Conservation (phyloP, 2,329 filamentous ascomycete species). For the Apiospora phragmitis region DNA sequence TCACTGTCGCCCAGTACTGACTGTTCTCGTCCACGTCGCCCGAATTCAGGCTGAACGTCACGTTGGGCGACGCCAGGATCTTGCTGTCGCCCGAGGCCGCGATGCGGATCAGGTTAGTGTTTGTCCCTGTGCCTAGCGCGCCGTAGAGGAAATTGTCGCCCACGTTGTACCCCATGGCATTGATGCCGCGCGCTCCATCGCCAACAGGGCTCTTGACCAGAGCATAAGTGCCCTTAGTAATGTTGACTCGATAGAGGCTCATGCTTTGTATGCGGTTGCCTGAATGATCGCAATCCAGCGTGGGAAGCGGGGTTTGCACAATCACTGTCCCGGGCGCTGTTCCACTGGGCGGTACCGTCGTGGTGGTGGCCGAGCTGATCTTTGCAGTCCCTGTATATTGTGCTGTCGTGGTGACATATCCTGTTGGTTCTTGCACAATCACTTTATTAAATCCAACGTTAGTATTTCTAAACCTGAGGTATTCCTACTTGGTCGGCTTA, state of each 20-base stretch:
- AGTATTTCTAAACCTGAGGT: background rate
- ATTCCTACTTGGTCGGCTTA: background rate
- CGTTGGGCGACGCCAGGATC: slow-evolving; percentile 14
- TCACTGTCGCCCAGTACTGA: slow-evolving; percentile 20
- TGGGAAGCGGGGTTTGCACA: slow-evolving; percentile 11
- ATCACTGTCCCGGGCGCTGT: background rate
- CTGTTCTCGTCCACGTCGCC: slow-evolving; percentile 25
- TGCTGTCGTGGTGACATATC: background rate
- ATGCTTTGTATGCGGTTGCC: slow-evolving; percentile 21
- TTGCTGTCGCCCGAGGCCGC: slow-evolving; percentile 17
- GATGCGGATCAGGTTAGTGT: slow-evolving; percentile 23
- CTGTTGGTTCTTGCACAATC: background rate
- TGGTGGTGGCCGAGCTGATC: background rate
- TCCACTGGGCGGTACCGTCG: background rate
- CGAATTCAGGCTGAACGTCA: slow-evolving; percentile 7
- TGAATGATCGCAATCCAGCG: slow-evolving; percentile 15
- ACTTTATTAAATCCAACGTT: background rate
- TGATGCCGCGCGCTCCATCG: slow-evolving; percentile 19
- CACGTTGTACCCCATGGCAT: slow-evolving; percentile 27
- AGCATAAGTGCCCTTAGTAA: slow-evolving; percentile 11
- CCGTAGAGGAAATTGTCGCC: slow-evolving; percentile 28
- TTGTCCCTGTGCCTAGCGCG: background rate
- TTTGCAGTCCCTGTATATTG: background rate
- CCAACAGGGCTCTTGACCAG: slow-evolving; percentile 13
- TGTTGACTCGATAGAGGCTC: slow-evolving; percentile 20